Percentiles rank a stretch among this genome's conserved stretches.
Evolutionary conservation across 345 rosid genomes (phyloP).

Genomic region (Syzygium jambos): DNA sequence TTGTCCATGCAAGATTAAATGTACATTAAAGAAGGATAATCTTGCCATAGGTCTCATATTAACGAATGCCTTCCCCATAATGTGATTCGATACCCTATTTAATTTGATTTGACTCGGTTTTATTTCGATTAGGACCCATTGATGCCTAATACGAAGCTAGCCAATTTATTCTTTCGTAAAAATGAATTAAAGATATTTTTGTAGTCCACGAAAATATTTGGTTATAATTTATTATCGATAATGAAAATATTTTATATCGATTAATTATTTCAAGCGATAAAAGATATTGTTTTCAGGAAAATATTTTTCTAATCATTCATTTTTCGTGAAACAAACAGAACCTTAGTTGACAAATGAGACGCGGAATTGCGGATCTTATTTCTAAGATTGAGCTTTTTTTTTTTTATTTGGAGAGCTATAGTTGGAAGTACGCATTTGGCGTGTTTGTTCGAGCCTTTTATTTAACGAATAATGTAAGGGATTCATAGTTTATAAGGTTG

Average conservation of each 20-base stretch:
- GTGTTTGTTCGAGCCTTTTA: neutral
- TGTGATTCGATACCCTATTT: neutral
- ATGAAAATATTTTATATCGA: neutral
- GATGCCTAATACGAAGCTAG: neutral
- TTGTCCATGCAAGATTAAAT: too few relatives aligned
- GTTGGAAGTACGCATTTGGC: neutral
- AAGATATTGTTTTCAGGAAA: neutral
- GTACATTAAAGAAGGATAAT: neutral
- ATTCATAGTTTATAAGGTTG: neutral
- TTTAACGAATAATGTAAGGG: too few relatives aligned
- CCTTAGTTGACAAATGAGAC: neutral
- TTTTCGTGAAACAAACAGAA: neutral
- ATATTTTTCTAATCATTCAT: neutral
- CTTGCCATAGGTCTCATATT: neutral
- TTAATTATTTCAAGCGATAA: fast-evolving
- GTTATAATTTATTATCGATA: too few relatives aligned
- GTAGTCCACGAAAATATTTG: neutral
- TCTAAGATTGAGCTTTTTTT: neutral
- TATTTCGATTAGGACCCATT: neutral
- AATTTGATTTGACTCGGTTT: neutral
- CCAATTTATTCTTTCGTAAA: neutral
- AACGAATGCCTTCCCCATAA: neutral
- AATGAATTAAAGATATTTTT: neutral
- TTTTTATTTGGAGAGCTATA: neutral
- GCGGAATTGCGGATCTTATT: neutral